These are phyloP conservation scores for Alloteropsis semialata DNA, from an alignment of 176 grass and related monocot species.

Conservation along the genomic window DNA sequence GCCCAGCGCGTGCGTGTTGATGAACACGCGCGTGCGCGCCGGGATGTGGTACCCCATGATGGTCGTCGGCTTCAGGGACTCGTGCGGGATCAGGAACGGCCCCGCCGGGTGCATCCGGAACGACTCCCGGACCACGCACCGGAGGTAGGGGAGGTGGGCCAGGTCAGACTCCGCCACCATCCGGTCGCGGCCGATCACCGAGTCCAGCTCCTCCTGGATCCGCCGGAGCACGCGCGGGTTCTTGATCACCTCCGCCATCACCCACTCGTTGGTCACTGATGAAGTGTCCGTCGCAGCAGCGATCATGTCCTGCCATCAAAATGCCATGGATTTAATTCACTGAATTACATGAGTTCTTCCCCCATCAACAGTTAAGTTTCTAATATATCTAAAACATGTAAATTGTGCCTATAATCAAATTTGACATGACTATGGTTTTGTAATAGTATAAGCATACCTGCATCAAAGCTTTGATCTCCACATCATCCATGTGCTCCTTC, in stretches of 20 bases:
- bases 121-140: conserved; percentile 75
- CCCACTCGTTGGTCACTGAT: conserved; percentile 85
- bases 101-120: conserved; percentile 85
- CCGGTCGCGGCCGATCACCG: conserved; percentile 46
- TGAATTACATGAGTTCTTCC: background rate
- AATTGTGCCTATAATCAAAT: background rate
- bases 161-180: conserved; percentile 72
- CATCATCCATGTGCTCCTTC: conserved; percentile 73
- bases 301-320: conserved; percentile 67
- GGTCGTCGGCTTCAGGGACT: conserved; percentile 66
- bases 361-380: background rate
- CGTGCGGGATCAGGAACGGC: conserved; percentile 83
- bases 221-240: conserved; percentile 59
- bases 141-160: conserved; percentile 58
- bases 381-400: background rate
- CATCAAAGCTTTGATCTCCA: conserved; percentile 94
- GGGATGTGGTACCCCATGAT: conserved; percentile 87
- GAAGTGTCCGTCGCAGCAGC: conserved; percentile 75
- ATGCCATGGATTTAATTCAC: background rate
- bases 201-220: conserved; percentile 78
- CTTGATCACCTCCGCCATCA: conserved; percentile 91
- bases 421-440: background rate
- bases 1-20: conserved; percentile 86
- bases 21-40: conserved; percentile 72
- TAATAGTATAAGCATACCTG: conserved; percentile 50